Evolutionary conservation across 1,284 basidiomycete genomes (phyloP), one percentile per base, ranked within the genome.

Genomic region (Melampsora abietis-canadensis): DNA sequence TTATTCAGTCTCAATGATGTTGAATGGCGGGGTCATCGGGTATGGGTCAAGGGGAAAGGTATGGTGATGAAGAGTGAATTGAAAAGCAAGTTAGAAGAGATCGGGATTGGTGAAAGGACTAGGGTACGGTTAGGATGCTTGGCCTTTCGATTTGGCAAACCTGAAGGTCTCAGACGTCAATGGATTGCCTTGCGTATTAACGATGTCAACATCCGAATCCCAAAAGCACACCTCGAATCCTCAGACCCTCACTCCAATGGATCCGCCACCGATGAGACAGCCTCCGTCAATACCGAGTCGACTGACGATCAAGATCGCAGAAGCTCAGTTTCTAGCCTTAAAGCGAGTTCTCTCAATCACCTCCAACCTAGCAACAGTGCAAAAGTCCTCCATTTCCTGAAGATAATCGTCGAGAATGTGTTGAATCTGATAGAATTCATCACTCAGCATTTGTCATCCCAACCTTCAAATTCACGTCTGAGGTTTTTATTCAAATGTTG

Each of bases 151-250:
- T 46, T 67, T 34, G 65, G 72, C 27, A 66, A 63, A 40, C 59
- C 40, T 47, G 72, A 75, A 67, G 65, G 72, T 21, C 47, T 57
- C 4, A 66, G 72, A 31, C 72, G 72, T 30, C 72, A 75, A 54
- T 75, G 72, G 72, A 66, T 75, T 31, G 72, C 72, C 14, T 44
- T 75, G 24, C 54, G 72, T 8, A 24, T 75, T 30, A 44, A 37
- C 47, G 44, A 48, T 66, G 54, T 66, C 27, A 63, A 34, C 31
- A 67, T 75, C 30, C 48, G 65, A 51, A 47, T 75, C 51, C 72
- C 72, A 40, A 75, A 75, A 48, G 64, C 48, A 40, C 72, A 60
- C 27, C 24, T 67, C 15, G 62, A 64, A 30, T 60, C 51, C 8
- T 66, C 62, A 24, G 63, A 73, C 47, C 21, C 51, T 21, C 21